A percentile compares a stretch with the other conserved stretches of the same genome.
phyloP scores from a whole-genome alignment of 2,329 filamentous ascomycete genomes.

The Pseudocercospora eumusae region DNA sequence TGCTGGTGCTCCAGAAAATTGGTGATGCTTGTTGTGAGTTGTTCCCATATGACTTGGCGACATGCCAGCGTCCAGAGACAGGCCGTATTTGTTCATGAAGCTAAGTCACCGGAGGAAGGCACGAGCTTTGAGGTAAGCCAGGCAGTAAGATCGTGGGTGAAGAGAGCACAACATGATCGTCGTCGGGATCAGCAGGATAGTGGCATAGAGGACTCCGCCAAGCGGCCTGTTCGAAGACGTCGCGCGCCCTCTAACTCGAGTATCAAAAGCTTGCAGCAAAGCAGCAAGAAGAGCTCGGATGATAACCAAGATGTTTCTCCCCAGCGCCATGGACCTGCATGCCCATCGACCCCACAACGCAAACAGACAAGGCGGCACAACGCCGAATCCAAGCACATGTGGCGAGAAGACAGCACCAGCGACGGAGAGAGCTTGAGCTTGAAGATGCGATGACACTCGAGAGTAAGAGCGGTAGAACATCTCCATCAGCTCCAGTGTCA shows the following conservation, averaged over 20 bases:
- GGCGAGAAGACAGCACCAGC: slow-evolving; percentile 6
- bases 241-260: background rate
- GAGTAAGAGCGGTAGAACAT: background rate
- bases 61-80: background rate
- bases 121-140: background rate
- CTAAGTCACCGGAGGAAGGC: background rate
- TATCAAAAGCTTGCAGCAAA: background rate
- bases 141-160: background rate
- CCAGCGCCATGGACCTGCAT: background rate
- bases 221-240: background rate
- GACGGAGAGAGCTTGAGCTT: background rate
- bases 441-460: background rate
- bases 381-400: slow-evolving; percentile 4
- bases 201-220: background rate
- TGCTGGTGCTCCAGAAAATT: background rate
- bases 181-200: background rate
- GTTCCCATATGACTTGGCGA: background rate
- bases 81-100: background rate
- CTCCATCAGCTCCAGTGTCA: no score
- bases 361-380: background rate
- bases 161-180: background rate
- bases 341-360: background rate
- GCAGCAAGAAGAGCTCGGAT: background rate
- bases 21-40: background rate
- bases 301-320: background rate